Base-by-base conservation (phyloP, 2,329 filamentous ascomycete genomes). In the Microdochium bolleyi region DNA sequence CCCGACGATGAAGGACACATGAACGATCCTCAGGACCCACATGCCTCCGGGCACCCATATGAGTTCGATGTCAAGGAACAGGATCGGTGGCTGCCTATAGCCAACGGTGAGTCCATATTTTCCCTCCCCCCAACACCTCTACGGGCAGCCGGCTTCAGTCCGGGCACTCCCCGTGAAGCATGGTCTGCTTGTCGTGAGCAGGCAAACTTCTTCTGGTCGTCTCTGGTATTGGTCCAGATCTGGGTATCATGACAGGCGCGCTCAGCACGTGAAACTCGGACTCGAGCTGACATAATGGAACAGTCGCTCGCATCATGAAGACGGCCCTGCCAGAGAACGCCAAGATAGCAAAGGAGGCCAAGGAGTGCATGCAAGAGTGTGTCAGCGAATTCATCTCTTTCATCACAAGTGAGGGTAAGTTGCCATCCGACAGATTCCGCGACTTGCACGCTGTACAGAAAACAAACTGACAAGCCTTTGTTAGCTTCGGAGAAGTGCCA, bases 301-400 rank as follows among this genome's bases (percentile, higher is more conserved):
- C 87, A 99, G 94, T 99, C 65, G 94, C 94, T 60, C 88, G 94
- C 53, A 97, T 99, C 71, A 99, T 99, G 94, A 99, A 99, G 73
- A 88, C 91, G 63, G 94, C 94, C 7, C 79, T 99, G 49, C 94
- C 94, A 51, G 94, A 99, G 60, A 99, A 99, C 67, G 94, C 94
- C 61, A 99, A 99, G 74, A 99, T 99, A 56, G 92, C 92, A 55
- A 99, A 99, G 69, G 94, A 99, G 69, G 94, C 94, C 53, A 99
- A 99, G 72, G 94, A 99, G 70, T 99, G 94, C 74, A 97, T 99
- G 94, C 94, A 99, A 72, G 94, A 99, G 72, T 99, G 94, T 67
- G 94, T 99, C 54, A 96, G 92, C 84, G 94, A 99, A 74, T 99
- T 99, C 72, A 99, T 99, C 76, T 96, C 90, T 7, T 99, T 99